phyloP scores from a whole-genome alignment of 805 yeast genomes.

The Saccharomycopsis sp. region DNA sequence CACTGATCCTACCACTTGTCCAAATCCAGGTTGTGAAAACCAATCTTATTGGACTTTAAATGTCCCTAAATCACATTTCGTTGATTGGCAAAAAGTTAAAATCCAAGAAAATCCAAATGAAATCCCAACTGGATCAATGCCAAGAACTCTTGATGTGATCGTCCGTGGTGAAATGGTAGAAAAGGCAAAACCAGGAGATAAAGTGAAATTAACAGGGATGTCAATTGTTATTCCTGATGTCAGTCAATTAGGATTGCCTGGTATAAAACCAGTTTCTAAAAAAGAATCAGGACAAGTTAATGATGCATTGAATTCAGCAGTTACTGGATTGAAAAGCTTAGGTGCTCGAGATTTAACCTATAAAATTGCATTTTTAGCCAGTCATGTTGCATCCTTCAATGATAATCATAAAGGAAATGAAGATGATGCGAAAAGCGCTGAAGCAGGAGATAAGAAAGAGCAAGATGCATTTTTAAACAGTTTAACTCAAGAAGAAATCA shows the following conservation, averaged over 20 bases:
- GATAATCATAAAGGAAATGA: conserved; percentile 28
- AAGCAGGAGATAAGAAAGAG: conserved; percentile 52
- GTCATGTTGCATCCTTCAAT: conserved; percentile 68
- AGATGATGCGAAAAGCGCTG: conserved; percentile 26
- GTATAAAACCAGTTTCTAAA: conserved; percentile 79
- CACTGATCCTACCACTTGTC: conserved; percentile 92
- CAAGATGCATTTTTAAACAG: conserved; percentile 77
- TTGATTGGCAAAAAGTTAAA: conserved; percentile 95
- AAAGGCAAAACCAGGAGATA: conserved; percentile 95
- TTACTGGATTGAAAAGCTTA: conserved; percentile 79
- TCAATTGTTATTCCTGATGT: conserved; percentile 94
- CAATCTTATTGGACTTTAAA: conserved; percentile 80
- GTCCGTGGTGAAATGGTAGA: conserved; percentile 92
- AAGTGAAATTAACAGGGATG: conserved; percentile 88
- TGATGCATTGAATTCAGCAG: conserved; percentile 67
- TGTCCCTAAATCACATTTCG: conserved; percentile 74
- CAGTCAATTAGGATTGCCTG: conserved; percentile 89
- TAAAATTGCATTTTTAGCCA: conserved; percentile 83
- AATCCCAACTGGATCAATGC: conserved; percentile 98
- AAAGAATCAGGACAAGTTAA: conserved; percentile 49
- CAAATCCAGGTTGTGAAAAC: conserved; percentile 81
- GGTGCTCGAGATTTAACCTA: conserved; percentile 95
- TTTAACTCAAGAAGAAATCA: conserved; percentile 72
- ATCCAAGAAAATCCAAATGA: conserved; percentile 95
- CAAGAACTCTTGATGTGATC: conserved; percentile 88